Evolutionary conservation across 345 rosid species (phyloP).

Genomic region (Citrus sp.): DNA sequence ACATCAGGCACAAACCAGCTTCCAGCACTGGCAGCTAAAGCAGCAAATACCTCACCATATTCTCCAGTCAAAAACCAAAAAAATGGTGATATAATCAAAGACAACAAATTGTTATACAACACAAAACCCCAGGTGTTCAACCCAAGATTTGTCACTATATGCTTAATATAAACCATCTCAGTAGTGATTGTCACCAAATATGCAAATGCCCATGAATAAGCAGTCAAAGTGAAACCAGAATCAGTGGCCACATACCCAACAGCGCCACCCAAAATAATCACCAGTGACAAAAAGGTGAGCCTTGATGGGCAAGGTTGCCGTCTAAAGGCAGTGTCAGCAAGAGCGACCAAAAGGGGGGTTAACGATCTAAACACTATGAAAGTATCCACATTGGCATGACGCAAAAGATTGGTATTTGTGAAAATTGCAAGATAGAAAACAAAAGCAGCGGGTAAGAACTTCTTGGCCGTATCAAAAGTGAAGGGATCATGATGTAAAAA

Average conservation of each 20-base stretch:
- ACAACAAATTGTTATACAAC: slow-evolving; percentile 77
- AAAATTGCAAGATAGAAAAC: slow-evolving; percentile 94
- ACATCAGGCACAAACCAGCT: slow-evolving; percentile 58
- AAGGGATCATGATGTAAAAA: slow-evolving; percentile 82
- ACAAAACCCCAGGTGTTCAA: slow-evolving; percentile 98
- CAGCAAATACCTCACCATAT: slow-evolving; percentile 56
- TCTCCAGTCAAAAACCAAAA: slow-evolving; percentile 93
- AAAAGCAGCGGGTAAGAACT: slow-evolving; percentile 85
- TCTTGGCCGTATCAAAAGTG: slow-evolving; percentile 80
- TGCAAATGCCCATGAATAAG: slow-evolving; percentile 93
- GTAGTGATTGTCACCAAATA: slow-evolving; percentile 85
- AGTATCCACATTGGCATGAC: slow-evolving; percentile 96
- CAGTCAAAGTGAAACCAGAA: slow-evolving; percentile 78
- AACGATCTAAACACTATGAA: slow-evolving; percentile 91
- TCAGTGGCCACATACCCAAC: slow-evolving; percentile 94
- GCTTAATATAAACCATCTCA: slow-evolving; percentile 98
- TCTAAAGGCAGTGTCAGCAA: slow-evolving; percentile 80
- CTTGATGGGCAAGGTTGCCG: slow-evolving; percentile 82
- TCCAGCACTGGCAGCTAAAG: slow-evolving; percentile 48
- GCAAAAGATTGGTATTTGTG: slow-evolving; percentile 93
- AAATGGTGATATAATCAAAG: slow-evolving; percentile 85
- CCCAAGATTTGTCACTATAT: slow-evolving; percentile 89
- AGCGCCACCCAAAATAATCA: slow-evolving; percentile 80
- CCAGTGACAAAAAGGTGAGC: slow-evolving; percentile 60
- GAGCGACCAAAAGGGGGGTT: slow-evolving; percentile 90